phyloP scores from a whole-genome alignment of 441 rosid species.

The Populus tomentosa region DNA sequence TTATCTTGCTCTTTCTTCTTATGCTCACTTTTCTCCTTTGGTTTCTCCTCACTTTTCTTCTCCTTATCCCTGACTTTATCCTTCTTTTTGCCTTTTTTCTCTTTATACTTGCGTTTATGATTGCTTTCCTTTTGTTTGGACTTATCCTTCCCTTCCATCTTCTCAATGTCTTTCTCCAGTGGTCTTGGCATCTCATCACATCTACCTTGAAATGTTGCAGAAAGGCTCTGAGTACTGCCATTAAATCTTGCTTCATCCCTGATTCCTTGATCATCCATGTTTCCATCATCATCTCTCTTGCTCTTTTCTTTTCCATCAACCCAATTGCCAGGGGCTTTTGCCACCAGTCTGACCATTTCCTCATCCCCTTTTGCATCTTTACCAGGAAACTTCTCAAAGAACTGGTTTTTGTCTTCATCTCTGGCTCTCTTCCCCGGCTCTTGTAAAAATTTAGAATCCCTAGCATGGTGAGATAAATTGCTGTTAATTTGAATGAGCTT shows the following conservation, averaged over 20 bases:
- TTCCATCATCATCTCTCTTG: slow-evolving; percentile 34
- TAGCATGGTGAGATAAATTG: slow-evolving; percentile 26
- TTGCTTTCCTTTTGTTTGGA: slow-evolving; percentile 29
- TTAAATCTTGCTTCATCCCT: slow-evolving; percentile 22
- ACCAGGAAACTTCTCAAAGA: slow-evolving; percentile 46
- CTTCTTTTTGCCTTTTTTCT: slow-evolving; percentile 32
- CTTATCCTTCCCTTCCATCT: slow-evolving; percentile 32
- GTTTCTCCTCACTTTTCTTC: slow-evolving; percentile 43
- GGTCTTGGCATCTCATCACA: slow-evolving; percentile 28
- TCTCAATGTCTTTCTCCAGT: slow-evolving; percentile 34
- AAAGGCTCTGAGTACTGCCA: slow-evolving; percentile 26
- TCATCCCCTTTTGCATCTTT: slow-evolving; percentile 10
- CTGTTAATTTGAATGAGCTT: slow-evolving; percentile 23
- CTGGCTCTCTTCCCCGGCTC: slow-evolving; percentile 56
- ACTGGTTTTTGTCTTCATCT: slow-evolving; percentile 37
- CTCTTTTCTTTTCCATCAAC: slow-evolving; percentile 31
- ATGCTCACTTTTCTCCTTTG: slow-evolving; percentile 27
- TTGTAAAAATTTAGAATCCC: slow-evolving; percentile 37
- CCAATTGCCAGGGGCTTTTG: slow-evolving; percentile 1
- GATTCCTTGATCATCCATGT: slow-evolving; percentile 31
- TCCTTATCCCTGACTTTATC: slow-evolving; percentile 34
- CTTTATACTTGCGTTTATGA: slow-evolving; percentile 30
- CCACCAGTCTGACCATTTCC: background rate
- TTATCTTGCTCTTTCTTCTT: slow-evolving; percentile 29
- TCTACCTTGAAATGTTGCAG: slow-evolving; percentile 33